These are phyloP conservation scores for Hysterium pulicare DNA, from an alignment of 2,329 filamentous ascomycete species.

Conservation along the genomic window DNA sequence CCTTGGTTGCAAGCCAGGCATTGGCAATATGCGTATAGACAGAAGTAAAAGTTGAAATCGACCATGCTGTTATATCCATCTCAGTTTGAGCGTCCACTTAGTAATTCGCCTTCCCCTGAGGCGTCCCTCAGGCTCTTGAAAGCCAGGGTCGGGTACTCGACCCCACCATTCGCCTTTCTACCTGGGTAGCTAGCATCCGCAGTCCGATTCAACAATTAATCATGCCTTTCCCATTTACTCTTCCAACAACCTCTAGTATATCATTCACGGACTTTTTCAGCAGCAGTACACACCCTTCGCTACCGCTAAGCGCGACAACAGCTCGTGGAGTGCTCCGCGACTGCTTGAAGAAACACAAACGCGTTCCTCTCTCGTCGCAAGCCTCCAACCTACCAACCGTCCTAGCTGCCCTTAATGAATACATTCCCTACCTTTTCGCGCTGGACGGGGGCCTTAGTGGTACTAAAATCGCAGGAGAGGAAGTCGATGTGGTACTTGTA, in stretches of 20 bases:
- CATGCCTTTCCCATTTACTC: slow-evolving; percentile 87
- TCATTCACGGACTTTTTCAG: slow-evolving; percentile 74
- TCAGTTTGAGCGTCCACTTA: too few relatives aligned
- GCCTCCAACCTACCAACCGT: slow-evolving; percentile 67
- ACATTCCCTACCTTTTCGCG: slow-evolving; percentile 79
- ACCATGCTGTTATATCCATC: too few relatives aligned
- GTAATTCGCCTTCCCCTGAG: too few relatives aligned
- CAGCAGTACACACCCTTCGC: slow-evolving; percentile 81
- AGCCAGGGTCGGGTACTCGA: too few relatives aligned
- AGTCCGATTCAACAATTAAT: too few relatives aligned
- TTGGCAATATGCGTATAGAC: too few relatives aligned
- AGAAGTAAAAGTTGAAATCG: too few relatives aligned
- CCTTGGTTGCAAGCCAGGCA: too few relatives aligned
- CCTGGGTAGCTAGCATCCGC: too few relatives aligned
- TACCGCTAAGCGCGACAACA: slow-evolving; percentile 78
- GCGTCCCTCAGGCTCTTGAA: too few relatives aligned
- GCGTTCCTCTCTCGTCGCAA: slow-evolving; percentile 70
- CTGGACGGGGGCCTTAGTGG: slow-evolving; percentile 69
- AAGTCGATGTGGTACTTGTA: slow-evolving; percentile 64
- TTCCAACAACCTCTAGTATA: slow-evolving; percentile 87
- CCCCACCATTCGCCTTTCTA: too few relatives aligned
- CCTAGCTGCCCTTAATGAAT: slow-evolving; percentile 66
- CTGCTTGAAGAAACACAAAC: slow-evolving; percentile 83
- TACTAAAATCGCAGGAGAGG: slow-evolving; percentile 54
- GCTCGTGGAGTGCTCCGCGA: slow-evolving; percentile 80